Percentiles rank a stretch among this genome's conserved stretches.
Conservation (phyloP, 2,329 filamentous ascomycete species). For the Colletotrichum filicis region DNA sequence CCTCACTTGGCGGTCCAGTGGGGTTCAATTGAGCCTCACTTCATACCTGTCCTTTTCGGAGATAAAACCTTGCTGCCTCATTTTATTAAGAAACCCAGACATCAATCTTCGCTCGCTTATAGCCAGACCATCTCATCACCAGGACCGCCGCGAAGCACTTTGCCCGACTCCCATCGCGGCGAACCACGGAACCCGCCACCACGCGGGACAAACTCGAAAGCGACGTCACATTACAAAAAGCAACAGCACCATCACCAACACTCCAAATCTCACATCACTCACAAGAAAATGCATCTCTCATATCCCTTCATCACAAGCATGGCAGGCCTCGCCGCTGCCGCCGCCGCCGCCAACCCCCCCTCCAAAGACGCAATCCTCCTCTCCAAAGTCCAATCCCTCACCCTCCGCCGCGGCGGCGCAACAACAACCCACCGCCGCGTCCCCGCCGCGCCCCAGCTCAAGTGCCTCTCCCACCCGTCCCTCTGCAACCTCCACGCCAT, state of each 20-base stretch:
- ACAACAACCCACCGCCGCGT: constrained; percentile 82
- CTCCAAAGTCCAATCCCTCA: constrained; percentile 78
- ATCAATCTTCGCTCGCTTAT: not conserved
- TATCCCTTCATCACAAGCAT: constrained; percentile 36
- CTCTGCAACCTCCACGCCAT: constrained; percentile 77
- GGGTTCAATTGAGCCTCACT: not conserved
- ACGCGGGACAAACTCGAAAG: constrained; percentile 7
- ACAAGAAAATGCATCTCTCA: constrained; percentile 42
- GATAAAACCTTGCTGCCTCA: not conserved
- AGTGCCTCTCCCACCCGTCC: constrained; percentile 75
- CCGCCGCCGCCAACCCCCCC: constrained; percentile 43
- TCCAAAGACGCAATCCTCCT: constrained; percentile 66
- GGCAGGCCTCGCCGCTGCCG: constrained; percentile 16
- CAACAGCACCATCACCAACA: not conserved
- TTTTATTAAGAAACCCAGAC: not conserved
- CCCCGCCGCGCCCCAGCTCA: constrained; percentile 79
- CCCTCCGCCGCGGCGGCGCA: constrained; percentile 72
- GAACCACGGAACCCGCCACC: not conserved
- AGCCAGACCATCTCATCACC: not conserved
- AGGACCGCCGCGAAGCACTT: not conserved
- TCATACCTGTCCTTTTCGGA: constrained; percentile 14
- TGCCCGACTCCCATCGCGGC: not conserved
- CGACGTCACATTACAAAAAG: not conserved
- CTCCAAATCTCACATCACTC: too few species aligned
- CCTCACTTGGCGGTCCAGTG: not conserved